phyloP scores from a whole-genome alignment of 2,329 filamentous ascomycete species.

The Talaromyces sp. region DNA sequence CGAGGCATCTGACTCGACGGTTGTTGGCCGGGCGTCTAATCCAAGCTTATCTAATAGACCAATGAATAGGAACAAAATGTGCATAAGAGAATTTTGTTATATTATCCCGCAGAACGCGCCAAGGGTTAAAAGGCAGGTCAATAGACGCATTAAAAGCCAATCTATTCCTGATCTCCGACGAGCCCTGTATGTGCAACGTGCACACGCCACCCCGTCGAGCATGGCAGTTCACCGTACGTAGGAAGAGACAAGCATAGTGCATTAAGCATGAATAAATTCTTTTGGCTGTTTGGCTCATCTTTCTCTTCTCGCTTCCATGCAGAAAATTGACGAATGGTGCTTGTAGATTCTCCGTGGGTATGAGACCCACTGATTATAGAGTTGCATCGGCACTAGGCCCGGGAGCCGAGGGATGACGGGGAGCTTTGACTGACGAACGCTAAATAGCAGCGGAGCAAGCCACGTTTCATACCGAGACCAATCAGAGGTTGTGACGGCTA shows the following conservation, averaged over 20 bases:
- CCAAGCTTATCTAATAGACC: neutral
- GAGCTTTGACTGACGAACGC: neutral
- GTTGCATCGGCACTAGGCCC: slow-evolving; percentile 6
- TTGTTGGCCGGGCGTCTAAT: neutral
- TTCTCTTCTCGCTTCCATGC: neutral
- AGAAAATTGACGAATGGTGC: neutral
- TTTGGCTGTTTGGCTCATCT: neutral
- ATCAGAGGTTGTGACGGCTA: neutral
- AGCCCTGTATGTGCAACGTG: neutral
- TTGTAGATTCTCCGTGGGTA: neutral
- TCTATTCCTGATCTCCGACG: neutral
- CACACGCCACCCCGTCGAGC: neutral
- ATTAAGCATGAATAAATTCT: neutral
- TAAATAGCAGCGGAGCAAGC: neutral
- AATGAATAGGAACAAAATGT: neutral
- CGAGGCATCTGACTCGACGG: neutral
- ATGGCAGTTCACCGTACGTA: neutral
- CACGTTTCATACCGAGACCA: neutral
- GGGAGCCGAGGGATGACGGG: neutral
- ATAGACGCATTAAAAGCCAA: neutral
- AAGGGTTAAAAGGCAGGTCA: neutral
- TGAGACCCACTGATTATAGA: slow-evolving; percentile 5
- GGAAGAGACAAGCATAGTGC: neutral
- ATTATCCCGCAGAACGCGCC: neutral
- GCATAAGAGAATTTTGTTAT: neutral